These are phyloP conservation scores for Neofusicoccum sp. DNA, from an alignment of 2,329 filamentous ascomycete species.

Conservation along the genomic window DNA sequence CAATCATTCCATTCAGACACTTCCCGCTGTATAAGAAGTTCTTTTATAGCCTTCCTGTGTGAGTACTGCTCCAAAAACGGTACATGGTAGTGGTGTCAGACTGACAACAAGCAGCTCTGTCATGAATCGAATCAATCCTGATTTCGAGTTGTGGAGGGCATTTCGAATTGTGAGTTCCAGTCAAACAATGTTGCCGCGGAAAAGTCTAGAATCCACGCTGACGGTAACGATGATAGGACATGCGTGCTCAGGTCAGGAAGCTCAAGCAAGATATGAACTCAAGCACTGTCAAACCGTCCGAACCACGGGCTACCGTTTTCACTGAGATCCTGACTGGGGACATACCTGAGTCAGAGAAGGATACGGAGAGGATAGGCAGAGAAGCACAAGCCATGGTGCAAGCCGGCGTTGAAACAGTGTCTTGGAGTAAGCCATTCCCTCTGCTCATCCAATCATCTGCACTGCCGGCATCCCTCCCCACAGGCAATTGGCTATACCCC, in stretches of 20 bases:
- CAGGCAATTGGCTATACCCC: background rate
- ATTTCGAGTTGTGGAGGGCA: background rate
- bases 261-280: background rate
- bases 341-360: conserved; percentile 32
- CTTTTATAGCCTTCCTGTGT: background rate
- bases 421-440: background rate
- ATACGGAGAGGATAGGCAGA: conserved; percentile 30
- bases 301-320: conserved; percentile 4
- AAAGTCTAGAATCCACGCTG: background rate
- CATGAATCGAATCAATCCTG: conserved; percentile 3
- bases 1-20: background rate
- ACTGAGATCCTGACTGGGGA: background rate
- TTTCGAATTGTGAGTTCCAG: background rate
- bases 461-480: background rate
- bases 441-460: background rate
- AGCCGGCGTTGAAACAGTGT: conserved; percentile 33
- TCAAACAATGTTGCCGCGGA: background rate
- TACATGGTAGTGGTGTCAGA: background rate
- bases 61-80: background rate
- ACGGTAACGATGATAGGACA: background rate
- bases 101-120: background rate
- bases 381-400: conserved; percentile 32
- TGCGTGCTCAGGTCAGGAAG: background rate
- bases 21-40: background rate
- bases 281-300: background rate